phyloP scores from a whole-genome alignment of 2,329 filamentous ascomycete species.

The Epichloe hybrida region DNA sequence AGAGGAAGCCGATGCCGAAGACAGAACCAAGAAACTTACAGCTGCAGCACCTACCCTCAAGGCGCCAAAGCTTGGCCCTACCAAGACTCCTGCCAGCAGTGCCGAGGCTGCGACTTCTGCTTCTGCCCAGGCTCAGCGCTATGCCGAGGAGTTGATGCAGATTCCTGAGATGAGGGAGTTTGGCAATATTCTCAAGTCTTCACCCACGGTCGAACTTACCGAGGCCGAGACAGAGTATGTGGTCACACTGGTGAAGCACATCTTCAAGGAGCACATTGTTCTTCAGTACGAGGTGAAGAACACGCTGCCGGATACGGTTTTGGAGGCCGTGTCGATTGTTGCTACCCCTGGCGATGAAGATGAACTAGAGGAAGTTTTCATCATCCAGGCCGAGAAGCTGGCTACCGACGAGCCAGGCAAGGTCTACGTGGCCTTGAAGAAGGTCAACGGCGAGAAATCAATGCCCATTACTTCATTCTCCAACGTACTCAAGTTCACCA shows the following conservation, averaged over 20 bases:
- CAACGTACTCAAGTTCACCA: slow-evolving; percentile 91
- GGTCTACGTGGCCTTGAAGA: slow-evolving; percentile 90
- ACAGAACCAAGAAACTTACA: slow-evolving; percentile 93
- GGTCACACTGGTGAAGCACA: slow-evolving; percentile 84
- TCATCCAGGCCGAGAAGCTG: slow-evolving; percentile 76
- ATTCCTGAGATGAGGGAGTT: slow-evolving; percentile 89
- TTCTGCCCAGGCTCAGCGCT: slow-evolving; percentile 72
- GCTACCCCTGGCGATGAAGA: slow-evolving; percentile 72
- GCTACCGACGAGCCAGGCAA: slow-evolving; percentile 77
- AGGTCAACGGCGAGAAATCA: slow-evolving; percentile 59
- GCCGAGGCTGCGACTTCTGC: slow-evolving; percentile 66
- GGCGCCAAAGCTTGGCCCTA: slow-evolving; percentile 67
- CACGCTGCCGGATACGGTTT: slow-evolving; percentile 77
- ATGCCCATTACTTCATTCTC: slow-evolving; percentile 73
- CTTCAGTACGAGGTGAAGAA: slow-evolving; percentile 97
- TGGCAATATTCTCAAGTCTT: slow-evolving; percentile 85
- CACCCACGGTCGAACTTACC: slow-evolving; percentile 71
- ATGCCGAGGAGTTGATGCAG: slow-evolving; percentile 71
- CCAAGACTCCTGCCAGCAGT: slow-evolving; percentile 55
- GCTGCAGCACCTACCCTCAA: slow-evolving; percentile 87
- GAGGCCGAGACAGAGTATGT: slow-evolving; percentile 97
- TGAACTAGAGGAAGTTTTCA: slow-evolving; percentile 80
- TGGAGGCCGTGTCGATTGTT: slow-evolving; percentile 78
- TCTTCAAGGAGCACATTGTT: slow-evolving; percentile 95
- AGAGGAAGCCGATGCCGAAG: slow-evolving; percentile 91